Evolutionary conservation across 495 filamentous ascomycete species (phyloP).

Genomic region (Penicillium subrubescens): DNA sequence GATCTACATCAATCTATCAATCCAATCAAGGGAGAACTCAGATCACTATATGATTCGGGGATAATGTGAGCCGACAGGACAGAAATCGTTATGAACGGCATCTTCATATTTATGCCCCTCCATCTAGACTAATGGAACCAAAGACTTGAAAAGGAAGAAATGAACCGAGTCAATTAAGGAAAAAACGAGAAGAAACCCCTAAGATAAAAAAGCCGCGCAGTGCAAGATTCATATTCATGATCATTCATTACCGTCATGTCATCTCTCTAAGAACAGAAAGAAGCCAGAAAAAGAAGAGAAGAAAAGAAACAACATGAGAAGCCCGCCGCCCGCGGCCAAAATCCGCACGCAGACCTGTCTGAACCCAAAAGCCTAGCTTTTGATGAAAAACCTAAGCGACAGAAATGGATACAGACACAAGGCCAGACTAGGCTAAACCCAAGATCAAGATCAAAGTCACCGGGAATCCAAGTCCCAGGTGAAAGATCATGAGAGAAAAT

Average conservation of each 20-base stretch:
- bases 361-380: not conserved
- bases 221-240: constrained; percentile 24
- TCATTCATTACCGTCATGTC: constrained; percentile 39
- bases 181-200: not conserved
- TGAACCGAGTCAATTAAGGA: not conserved
- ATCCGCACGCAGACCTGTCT: not conserved
- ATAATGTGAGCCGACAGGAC: too few species aligned
- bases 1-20: too few species aligned
- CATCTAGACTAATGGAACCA: too few species aligned
- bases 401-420: not conserved
- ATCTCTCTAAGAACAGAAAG: constrained; percentile 34
- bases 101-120: too few species aligned
- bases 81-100: too few species aligned
- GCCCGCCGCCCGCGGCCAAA: not conserved
- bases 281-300: constrained; percentile 10
- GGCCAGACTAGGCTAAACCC: not conserved
- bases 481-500: constrained; percentile 4
- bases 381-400: not conserved
- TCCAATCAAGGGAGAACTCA: too few species aligned
- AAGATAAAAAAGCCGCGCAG: not conserved
- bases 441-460: not conserved
- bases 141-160: not conserved
- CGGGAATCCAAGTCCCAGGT: constrained; percentile 4
- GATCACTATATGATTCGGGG: too few species aligned
- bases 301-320: constrained; percentile 5